phyloP scores from a whole-genome alignment of 176 grass and related monocot species.

The Cocos nucifera region DNA sequence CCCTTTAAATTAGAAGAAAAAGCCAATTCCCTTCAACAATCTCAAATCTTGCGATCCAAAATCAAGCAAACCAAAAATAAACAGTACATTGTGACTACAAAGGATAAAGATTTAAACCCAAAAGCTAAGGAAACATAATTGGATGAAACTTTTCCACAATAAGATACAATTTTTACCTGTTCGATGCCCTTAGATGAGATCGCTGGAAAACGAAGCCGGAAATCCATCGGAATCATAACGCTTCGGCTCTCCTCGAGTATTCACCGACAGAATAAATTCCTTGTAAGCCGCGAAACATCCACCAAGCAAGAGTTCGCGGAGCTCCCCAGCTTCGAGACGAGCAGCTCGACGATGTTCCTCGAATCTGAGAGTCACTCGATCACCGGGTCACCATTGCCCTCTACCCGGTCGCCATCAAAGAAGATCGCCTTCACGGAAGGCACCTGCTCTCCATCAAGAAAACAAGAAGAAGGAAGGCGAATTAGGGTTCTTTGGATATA shows the following conservation, averaged over 20 bases:
- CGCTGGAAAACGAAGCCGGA: conserved; percentile 40
- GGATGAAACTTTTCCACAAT: no score
- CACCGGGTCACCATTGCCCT: conserved; percentile 37
- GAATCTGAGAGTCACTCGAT: conserved; percentile 59
- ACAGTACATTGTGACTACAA: no score
- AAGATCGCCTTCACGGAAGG: conserved; percentile 64
- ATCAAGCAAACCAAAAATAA: no score
- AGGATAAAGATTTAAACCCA: no score
- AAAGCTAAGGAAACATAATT: no score
- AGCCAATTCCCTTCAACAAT: no score
- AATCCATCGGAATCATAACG: conserved; percentile 54
- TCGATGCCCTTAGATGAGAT: conserved; percentile 34
- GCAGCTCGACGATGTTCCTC: conserved; percentile 28
- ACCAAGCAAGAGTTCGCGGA: conserved; percentile 60
- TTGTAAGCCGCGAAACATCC: conserved; percentile 61
- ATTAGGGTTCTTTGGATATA: neutral
- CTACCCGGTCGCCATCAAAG: conserved; percentile 63
- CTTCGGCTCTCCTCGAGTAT: conserved; percentile 44
- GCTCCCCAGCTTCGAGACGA: conserved; percentile 39
- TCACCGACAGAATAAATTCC: conserved; percentile 45
- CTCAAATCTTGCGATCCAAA: no score
- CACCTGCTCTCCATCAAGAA: conserved; percentile 27
- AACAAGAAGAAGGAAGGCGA: neutral
- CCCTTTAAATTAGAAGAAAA: no score
- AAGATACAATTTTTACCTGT: conserved; percentile 34